phyloP scores from a whole-genome alignment of 2,329 filamentous ascomycete species.

The Ophiocordyceps camponoti-saundersi region DNA sequence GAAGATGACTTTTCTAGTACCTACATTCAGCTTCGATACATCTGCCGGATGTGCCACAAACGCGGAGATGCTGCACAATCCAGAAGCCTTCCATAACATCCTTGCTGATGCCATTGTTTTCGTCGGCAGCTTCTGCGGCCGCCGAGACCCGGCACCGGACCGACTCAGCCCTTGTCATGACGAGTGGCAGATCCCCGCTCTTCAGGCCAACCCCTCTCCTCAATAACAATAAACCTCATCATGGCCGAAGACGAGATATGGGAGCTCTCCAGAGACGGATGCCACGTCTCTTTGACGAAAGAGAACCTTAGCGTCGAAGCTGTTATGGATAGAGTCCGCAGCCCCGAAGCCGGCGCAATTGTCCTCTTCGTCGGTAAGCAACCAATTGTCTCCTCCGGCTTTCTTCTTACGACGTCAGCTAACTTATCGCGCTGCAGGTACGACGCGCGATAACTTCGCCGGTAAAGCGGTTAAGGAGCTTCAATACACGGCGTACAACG shows the following conservation, averaged over 20 bases:
- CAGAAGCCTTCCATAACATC: not conserved
- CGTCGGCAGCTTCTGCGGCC: not conserved
- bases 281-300: conserved; percentile 54
- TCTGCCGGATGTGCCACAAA: not conserved
- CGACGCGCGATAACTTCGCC: conserved; percentile 60
- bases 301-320: conserved; percentile 37
- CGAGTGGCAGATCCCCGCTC: not conserved
- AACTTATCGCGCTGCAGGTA: conserved; percentile 29
- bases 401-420: not conserved
- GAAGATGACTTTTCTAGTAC: too few species aligned
- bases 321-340: conserved; percentile 51
- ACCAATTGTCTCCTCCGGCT: conserved; percentile 3
- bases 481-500: conserved; percentile 57
- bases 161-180: not conserved
- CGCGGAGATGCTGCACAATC: not conserved
- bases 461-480: conserved; percentile 57
- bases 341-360: conserved; percentile 56
- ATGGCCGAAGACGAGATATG: conserved; percentile 11
- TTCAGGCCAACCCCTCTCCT: not conserved
- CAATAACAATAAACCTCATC: not conserved
- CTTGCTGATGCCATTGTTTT: not conserved
- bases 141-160: not conserved
- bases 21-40: not conserved
- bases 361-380: conserved; percentile 55
- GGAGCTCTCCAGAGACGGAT: conserved; percentile 29